phyloP scores from a whole-genome alignment of 257 asterid genomes.

The Ehretia macrophylla region DNA sequence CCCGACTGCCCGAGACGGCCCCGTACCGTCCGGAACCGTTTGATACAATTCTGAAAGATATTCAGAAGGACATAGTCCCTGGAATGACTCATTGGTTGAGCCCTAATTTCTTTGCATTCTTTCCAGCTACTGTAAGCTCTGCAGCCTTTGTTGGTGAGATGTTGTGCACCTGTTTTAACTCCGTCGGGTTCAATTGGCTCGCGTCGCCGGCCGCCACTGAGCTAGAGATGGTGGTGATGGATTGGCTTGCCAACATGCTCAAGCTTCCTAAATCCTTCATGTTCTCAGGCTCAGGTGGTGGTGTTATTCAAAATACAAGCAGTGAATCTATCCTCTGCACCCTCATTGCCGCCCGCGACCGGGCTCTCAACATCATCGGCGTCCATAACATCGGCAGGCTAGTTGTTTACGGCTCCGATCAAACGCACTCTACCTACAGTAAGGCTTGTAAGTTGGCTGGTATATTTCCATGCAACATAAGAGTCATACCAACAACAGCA shows the following conservation, averaged over 20 bases:
- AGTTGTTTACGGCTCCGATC: constrained; percentile 27
- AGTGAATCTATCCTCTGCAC: constrained; percentile 27
- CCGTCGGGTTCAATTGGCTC: constrained; percentile 34
- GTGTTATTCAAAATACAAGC: constrained; percentile 30
- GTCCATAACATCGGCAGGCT: constrained; percentile 14
- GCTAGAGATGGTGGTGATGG: constrained; percentile 38
- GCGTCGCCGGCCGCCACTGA: constrained; percentile 33
- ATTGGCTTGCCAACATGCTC: constrained; percentile 25
- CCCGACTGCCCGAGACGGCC: constrained; percentile 18
- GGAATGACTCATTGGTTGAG: constrained; percentile 38
- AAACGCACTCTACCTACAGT: constrained; percentile 25
- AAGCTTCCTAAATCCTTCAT: constrained; percentile 25
- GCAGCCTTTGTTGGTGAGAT: constrained; percentile 31
- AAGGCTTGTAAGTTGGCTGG: constrained; percentile 32
- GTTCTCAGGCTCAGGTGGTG: constrained; percentile 33
- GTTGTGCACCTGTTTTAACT: constrained; percentile 28
- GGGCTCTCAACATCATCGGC: constrained; percentile 8
- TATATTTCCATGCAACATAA: constrained; percentile 26
- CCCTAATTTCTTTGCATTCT: constrained; percentile 35
- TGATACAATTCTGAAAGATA: constrained; percentile 17
- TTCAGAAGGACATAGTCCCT: constrained; percentile 19
- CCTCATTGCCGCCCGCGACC: constrained; percentile 26
- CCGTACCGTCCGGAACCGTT: constrained; percentile 26
- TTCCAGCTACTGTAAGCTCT: constrained; percentile 32
- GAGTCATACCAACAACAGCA: constrained; percentile 13